Evolutionary conservation across 75 land plant genomes (phyloP), one percentile per base, ranked within the genome.

Genomic region (Ceratopteris richardii): DNA sequence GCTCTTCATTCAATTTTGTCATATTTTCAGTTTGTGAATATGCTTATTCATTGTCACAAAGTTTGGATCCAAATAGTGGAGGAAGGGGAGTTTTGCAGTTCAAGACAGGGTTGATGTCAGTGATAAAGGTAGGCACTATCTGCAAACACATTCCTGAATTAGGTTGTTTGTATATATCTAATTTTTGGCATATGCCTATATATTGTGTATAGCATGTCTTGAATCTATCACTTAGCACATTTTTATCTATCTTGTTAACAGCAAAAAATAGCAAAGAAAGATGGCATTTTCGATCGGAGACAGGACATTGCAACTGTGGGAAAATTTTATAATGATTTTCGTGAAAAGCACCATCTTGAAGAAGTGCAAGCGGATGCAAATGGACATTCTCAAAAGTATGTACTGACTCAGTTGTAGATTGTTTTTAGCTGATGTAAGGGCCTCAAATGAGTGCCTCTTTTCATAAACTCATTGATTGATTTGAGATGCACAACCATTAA

Each of bases 201-300:
- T 60, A n/a, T n/a, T n/a, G n/a, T n/a, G n/a, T n/a, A n/a, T n/a
- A n/a, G n/a, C n/a, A n/a, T n/a, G n/a, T n/a, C n/a, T n/a, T n/a
- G n/a, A n/a, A n/a, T n/a, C n/a, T n/a, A n/a, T n/a, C n/a, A n/a
- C 17, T 20, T 21, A 47, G 1, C 10, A 17, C 26, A 23, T 21
- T 25, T 62, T 30, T 29, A 26, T 53, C 52, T 51, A 3, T 19
- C 14, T 18, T 11, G 5, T 33, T 40, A 58, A 44, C 77, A 77
- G 80, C 78, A 75, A 77, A 77, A 74, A 37, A 72, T 51, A 37
- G 51, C 73, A 5, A 62, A 59, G 42, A 68, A 23, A 50, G 79
- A 75, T 20, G 80, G 80, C 22, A 57, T 24, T 48, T 33, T 63
- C 17, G 80, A 75, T 68, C 66, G 79, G 16, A 67, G 67, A 31